Evolutionary conservation across 306 rosid genomes (phyloP).

Genomic region (Senna tora): DNA sequence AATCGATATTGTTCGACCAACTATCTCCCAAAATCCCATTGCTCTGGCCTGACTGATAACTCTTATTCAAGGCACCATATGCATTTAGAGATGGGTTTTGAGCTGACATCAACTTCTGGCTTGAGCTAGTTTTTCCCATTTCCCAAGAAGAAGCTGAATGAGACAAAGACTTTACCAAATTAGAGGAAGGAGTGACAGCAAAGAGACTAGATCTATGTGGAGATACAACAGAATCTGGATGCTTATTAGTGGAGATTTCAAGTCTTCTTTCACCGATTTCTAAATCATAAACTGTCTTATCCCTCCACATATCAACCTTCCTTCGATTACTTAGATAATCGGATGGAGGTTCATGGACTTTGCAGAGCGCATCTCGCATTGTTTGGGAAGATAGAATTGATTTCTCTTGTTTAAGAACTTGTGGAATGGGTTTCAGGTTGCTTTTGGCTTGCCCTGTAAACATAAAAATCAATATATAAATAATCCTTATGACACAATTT

Average conservation of each 20-base stretch:
- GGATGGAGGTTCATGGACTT: conserved; percentile 53
- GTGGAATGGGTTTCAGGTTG: conserved; percentile 49
- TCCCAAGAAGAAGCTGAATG: conserved; percentile 77
- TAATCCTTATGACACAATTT: conserved; percentile 8
- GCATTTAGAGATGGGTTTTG: conserved; percentile 57
- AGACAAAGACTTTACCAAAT: conserved; percentile 64
- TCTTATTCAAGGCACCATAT: conserved; percentile 52
- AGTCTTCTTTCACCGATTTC: conserved; percentile 54
- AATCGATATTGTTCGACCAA: conserved; percentile 62
- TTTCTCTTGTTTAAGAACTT: conserved; percentile 57
- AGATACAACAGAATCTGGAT: conserved; percentile 45
- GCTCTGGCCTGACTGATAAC: conserved; percentile 61
- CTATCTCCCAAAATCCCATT: conserved; percentile 60
- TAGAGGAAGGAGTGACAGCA: conserved; percentile 52
- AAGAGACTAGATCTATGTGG: conserved; percentile 50
- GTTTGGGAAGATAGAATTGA: conserved; percentile 54
- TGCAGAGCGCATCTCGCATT: conserved; percentile 50
- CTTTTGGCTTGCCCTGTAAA: conserved; percentile 65
- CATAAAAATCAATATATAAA: background rate
- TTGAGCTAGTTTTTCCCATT: conserved; percentile 58
- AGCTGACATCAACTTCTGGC: conserved; percentile 62
- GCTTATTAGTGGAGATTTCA: conserved; percentile 52
- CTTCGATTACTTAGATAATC: conserved; percentile 49
- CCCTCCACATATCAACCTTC: conserved; percentile 58
- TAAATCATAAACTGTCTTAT: conserved; percentile 55